Conservation (phyloP, 768 basidiomycete species). For the Psilocybe azurescens region DNA sequence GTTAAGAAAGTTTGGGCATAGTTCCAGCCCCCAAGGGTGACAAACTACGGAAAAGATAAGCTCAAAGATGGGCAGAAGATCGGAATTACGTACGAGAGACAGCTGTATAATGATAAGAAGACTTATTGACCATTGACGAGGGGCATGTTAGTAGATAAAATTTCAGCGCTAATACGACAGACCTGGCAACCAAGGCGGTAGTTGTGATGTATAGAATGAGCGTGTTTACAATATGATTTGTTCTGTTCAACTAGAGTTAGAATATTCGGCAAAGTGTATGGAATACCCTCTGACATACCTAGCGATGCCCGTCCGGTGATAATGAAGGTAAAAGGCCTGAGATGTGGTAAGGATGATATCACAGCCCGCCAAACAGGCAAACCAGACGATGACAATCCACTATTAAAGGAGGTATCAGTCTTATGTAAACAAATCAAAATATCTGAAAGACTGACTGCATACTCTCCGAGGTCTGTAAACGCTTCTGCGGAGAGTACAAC, state of each 20-base stretch:
- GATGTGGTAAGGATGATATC: background rate
- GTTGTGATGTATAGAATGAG: constrained; percentile 3
- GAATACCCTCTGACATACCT: background rate
- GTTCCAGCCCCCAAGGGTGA: background rate
- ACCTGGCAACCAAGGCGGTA: background rate
- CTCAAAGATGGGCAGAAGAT: background rate
- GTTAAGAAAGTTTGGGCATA: background rate
- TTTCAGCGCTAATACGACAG: background rate
- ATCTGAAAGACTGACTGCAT: background rate
- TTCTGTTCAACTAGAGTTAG: background rate
- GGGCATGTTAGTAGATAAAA: background rate
- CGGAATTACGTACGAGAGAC: background rate
- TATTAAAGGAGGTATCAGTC: background rate
- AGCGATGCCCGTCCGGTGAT: constrained; percentile 1
- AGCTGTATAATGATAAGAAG: background rate
- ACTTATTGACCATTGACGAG: background rate
- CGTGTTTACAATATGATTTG: constrained; percentile 1
- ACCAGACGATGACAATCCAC: constrained; percentile 5
- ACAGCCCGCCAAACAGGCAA: background rate
- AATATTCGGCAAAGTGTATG: too few species aligned
- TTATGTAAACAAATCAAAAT: background rate
- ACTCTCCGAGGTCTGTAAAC: background rate
- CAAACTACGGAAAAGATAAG: background rate
- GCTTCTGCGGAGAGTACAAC: background rate
- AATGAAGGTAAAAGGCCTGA: constrained; percentile 3